Percentiles rank a stretch among this genome's conserved stretches.
These are phyloP conservation scores for Erysimum cheiranthoides DNA, from an alignment of 345 rosid species.

Conservation along the genomic window DNA sequence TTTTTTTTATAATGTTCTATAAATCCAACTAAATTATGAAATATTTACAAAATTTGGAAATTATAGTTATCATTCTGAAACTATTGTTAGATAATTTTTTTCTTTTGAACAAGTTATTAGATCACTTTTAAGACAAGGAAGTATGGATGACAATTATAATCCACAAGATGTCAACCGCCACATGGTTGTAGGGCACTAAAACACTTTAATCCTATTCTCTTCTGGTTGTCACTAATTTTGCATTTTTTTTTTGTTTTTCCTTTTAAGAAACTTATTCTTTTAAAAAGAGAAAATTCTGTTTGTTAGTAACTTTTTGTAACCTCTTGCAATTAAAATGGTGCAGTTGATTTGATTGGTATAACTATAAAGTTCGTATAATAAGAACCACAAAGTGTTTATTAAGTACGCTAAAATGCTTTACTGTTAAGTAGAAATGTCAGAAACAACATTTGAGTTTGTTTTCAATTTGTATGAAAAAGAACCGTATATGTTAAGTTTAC, in stretches of 20 bases:
- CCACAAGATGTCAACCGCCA: constrained; percentile 41
- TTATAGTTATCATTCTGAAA: constrained; percentile 31
- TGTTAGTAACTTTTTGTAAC: not conserved
- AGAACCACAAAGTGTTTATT: not conserved
- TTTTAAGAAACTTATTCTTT: not conserved
- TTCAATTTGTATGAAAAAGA: not conserved
- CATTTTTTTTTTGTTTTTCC: constrained; percentile 2
- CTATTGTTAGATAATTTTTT: constrained; percentile 31
- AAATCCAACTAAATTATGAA: not conserved
- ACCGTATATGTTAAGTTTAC: not conserved
- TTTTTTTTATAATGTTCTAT: not conserved
- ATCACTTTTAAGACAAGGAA: constrained; percentile 42
- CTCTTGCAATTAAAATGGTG: not conserved
- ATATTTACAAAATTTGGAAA: not conserved
- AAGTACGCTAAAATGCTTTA: not conserved
- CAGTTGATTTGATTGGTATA: constrained; percentile 8
- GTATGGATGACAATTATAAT: constrained; percentile 39
- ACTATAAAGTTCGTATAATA: not conserved
- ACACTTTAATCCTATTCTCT: constrained; percentile 41
- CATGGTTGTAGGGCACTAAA: constrained; percentile 41
- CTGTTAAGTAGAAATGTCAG: not conserved
- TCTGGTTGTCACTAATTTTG: constrained; percentile 42
- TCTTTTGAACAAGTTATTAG: not conserved
- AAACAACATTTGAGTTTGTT: not conserved
- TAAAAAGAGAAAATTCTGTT: too few species aligned